These are phyloP conservation scores for Colletotrichum viniferum DNA, from an alignment of 2,329 filamentous ascomycete species.

Conservation along the genomic window DNA sequence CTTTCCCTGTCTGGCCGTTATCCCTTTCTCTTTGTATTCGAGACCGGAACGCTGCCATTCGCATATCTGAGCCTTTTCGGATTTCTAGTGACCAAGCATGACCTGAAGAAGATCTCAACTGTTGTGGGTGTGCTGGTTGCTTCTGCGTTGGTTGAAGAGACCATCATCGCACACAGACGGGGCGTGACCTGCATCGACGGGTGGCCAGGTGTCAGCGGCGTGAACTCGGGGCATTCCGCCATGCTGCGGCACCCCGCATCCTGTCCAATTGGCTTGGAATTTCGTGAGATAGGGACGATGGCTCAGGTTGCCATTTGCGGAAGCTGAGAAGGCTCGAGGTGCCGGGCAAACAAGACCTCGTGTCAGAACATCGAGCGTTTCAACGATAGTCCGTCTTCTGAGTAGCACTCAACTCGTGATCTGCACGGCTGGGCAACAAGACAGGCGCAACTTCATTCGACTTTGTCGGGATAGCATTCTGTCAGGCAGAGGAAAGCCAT, in stretches of 20 bases:
- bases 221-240: not conserved
- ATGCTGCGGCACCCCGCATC: not conserved
- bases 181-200: not conserved
- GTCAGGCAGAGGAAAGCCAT: not conserved
- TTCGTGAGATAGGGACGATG: not conserved
- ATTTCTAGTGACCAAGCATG: not conserved
- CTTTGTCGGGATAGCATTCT: not conserved
- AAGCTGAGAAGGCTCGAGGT: not conserved
- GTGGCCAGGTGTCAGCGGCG: not conserved
- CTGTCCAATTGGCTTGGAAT: not conserved
- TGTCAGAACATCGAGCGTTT: not conserved
- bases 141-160: not conserved
- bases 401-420: not conserved
- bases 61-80: not conserved
- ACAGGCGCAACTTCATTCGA: not conserved
- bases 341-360: not conserved
- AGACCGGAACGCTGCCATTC: not conserved
- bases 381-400: not conserved
- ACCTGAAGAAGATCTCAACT: not conserved
- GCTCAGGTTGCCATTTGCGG: not conserved
- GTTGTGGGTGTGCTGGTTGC: not conserved
- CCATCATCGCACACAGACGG: not conserved
- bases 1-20: not conserved
- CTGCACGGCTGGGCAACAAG: not conserved
- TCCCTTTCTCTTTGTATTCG: not conserved